Evolutionary conservation across 352 stramenopile species (phyloP).

Genomic region (Pythium guiyangense): DNA sequence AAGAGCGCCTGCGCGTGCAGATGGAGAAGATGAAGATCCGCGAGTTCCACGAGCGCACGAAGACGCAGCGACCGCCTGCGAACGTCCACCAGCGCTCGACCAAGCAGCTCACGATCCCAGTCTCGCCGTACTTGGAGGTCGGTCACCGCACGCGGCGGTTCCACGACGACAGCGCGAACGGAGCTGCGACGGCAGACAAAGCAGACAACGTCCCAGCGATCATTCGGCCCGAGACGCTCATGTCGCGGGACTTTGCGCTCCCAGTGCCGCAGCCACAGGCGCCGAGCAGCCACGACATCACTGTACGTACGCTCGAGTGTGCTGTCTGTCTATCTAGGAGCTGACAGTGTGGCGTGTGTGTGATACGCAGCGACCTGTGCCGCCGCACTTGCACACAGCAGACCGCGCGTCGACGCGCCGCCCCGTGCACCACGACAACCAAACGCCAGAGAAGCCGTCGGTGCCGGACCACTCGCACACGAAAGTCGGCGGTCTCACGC

Average conservation of each 20-base stretch:
- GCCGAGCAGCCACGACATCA: slow-evolving; percentile 2
- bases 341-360: background rate
- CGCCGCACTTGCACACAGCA: slow-evolving; percentile 41
- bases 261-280: slow-evolving; percentile 1
- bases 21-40: slow-evolving; percentile 71
- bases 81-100: slow-evolving; percentile 77
- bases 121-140: slow-evolving; percentile 61
- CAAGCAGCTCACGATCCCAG: slow-evolving; percentile 75
- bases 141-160: slow-evolving; percentile 46
- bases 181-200: slow-evolving; percentile 2
- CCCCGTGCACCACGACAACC: slow-evolving; percentile 16
- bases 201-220: background rate
- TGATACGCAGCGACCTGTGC: slow-evolving; percentile 5
- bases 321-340: background rate
- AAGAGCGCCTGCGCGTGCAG: slow-evolving; percentile 60
- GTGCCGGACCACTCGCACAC: slow-evolving; percentile 19
- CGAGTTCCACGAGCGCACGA: slow-evolving; percentile 73
- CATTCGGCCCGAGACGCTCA: slow-evolving; percentile 15
- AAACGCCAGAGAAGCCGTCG: slow-evolving; percentile 19
- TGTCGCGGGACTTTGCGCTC: slow-evolving; percentile 12
- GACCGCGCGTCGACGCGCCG: slow-evolving; percentile 27
- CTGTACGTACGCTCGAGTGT: slow-evolving; percentile 2
- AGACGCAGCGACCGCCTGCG: slow-evolving; percentile 49
- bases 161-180: slow-evolving; percentile 8
- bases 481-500: slow-evolving; percentile 28